Conservation (phyloP, 2,329 filamentous ascomycete genomes). For the Corynespora cassiicola region DNA sequence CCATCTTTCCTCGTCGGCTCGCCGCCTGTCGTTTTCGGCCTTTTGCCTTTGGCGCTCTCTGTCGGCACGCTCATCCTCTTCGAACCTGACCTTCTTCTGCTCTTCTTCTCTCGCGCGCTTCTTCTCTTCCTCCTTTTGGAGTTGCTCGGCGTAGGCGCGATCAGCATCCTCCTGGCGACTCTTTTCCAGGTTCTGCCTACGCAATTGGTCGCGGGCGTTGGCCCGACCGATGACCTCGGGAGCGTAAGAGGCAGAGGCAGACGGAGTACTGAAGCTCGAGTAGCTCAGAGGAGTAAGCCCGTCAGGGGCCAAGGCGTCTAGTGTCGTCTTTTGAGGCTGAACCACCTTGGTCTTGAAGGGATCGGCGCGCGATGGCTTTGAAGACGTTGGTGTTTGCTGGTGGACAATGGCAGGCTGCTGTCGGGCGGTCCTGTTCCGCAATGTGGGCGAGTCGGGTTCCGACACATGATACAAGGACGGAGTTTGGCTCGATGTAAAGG, state of each 20-base stretch:
- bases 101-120: slow-evolving; percentile 16
- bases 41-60: slow-evolving; percentile 22
- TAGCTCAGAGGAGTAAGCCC: slow-evolving; percentile 26
- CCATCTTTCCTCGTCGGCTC: slow-evolving; percentile 6
- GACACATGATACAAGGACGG: slow-evolving; percentile 38
- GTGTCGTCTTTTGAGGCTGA: slow-evolving; percentile 18
- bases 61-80: slow-evolving; percentile 27
- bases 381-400: slow-evolving; percentile 20
- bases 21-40: slow-evolving; percentile 10
- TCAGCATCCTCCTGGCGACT: slow-evolving; percentile 32
- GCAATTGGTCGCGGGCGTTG: slow-evolving; percentile 25
- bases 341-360: slow-evolving; percentile 25
- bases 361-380: slow-evolving; percentile 27
- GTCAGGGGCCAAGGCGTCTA: slow-evolving; percentile 17
- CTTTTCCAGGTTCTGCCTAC: slow-evolving; percentile 24
- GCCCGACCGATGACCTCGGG: slow-evolving; percentile 29
- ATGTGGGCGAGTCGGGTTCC: slow-evolving; percentile 34
- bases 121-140: slow-evolving; percentile 22
- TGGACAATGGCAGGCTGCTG: slow-evolving; percentile 35
- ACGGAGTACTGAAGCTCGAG: slow-evolving; percentile 20
- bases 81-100: slow-evolving; percentile 29
- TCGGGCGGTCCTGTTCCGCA: slow-evolving; percentile 24
- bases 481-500: slow-evolving; percentile 30
- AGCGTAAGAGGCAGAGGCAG: slow-evolving; percentile 23
- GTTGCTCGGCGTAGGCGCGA: slow-evolving; percentile 17